Evolutionary conservation across 1,284 basidiomycete species (phyloP).

Genomic region (Termitomyces sp.): DNA sequence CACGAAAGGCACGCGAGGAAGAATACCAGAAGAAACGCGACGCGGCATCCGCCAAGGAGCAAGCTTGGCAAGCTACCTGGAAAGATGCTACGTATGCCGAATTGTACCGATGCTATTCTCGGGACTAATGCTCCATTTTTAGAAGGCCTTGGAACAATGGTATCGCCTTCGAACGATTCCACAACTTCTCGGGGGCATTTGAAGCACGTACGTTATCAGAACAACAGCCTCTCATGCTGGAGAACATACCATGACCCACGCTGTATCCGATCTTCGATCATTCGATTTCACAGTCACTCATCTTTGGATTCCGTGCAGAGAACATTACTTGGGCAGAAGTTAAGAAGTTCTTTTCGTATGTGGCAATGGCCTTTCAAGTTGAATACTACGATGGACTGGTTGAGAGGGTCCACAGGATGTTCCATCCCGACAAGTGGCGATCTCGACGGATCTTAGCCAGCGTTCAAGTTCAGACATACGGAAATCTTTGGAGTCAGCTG

Average conservation of each 20-base stretch:
- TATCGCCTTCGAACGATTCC: constrained; percentile 9
- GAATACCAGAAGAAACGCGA: not conserved
- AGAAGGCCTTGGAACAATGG: constrained; percentile 5
- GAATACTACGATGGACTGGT: constrained; percentile 9
- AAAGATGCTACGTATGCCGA: constrained; percentile 3
- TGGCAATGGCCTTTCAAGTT: not conserved
- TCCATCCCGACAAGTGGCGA: constrained; percentile 18
- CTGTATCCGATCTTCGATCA: not conserved
- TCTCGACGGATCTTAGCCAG: constrained; percentile 11
- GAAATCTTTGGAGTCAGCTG: constrained; percentile 6
- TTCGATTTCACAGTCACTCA: constrained; percentile 1
- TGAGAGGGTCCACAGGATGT: constrained; percentile 10
- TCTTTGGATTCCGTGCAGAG: constrained; percentile 2
- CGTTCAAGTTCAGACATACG: constrained; percentile 6
- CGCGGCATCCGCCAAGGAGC: not conserved
- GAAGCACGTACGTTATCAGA: constrained; percentile 9
- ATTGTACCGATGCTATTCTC: not conserved
- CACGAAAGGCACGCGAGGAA: not conserved
- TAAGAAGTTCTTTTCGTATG: constrained; percentile 12
- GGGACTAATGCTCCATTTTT: too few species aligned
- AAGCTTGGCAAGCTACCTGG: constrained; percentile 3
- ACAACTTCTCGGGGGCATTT: constrained; percentile 8
- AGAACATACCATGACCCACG: constrained; percentile 10
- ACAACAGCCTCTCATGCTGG: constrained; percentile 9
- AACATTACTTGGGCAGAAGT: constrained; percentile 10